Base-by-base conservation (phyloP, 2,329 filamentous ascomycete species). In the Fusarium sp. region DNA sequence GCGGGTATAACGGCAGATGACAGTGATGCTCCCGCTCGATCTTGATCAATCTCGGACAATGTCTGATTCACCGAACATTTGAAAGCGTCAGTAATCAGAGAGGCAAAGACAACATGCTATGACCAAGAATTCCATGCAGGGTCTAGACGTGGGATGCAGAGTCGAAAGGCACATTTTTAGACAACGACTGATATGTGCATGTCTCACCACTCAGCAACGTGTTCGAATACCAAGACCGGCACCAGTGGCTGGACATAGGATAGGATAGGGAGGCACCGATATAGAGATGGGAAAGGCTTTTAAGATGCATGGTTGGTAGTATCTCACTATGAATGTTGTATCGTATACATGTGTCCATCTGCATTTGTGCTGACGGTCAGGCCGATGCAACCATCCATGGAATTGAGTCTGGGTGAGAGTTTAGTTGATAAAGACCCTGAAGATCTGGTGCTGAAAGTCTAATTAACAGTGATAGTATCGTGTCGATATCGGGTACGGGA, bases 361-460 rank as follows among this genome's bases (percentile, higher is more conserved):
- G 26, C 30, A 45, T 34, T 39, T 59, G 45, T 58, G 41, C 57
- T 72, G 50, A 72, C 61, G 70, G 70, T 38, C 41, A 59, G 47
- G 47, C 67, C 62, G 67, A 72, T 74, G 71, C 71, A 74, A 74
- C 71, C 62, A 73, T 71, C 66, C 66, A 67, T 55, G 55, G 24
- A 26, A 44, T 63, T 38, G 45, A 62, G 44, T 15, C 22, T 41
- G 39, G 39, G 22, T n/a, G 45, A 51, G 38, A 42, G 32, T 51
- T 51, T 51, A 38, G 30, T 28, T 58, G 41, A 28, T 24, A 24
- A 36, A 51, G 56, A 59, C 56, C 42, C 42, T 59, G 56, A 59
- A 58, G 56, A 59, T 59, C 56, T 58, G 42, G n/a, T 15, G 24
- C 6, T 51, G 6, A 38, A 56, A 32, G 39, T 55, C 38, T 57